A percentile compares a stretch with the other conserved stretches of the same genome.
Evolutionary conservation across 305 asterid species (phyloP).

Genomic region (Fraxinus baroniana): DNA sequence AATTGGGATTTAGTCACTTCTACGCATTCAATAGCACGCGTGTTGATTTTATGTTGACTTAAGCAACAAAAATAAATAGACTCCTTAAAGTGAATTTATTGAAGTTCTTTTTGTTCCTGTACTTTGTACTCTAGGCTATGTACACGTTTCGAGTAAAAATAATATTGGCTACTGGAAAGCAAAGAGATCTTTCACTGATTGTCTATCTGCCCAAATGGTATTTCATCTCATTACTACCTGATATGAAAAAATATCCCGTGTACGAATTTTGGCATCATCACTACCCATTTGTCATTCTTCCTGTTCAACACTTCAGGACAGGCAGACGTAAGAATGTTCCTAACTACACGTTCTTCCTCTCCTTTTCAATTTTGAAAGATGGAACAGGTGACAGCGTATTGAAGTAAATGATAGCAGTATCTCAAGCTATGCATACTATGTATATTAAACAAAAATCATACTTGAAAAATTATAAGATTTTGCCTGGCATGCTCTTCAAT

Average conservation of each 20-base stretch:
- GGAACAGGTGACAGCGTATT: background rate
- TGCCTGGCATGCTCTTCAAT: background rate
- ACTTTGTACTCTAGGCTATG: background rate
- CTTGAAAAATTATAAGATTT: background rate
- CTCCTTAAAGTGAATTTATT: background rate
- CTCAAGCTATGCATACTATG: background rate
- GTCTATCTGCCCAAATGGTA: background rate
- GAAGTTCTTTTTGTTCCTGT: background rate
- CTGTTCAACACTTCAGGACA: background rate
- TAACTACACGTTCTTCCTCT: background rate
- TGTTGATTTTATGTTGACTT: background rate
- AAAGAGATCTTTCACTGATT: background rate
- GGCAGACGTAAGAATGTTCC: background rate
- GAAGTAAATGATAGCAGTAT: background rate
- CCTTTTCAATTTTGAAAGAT: background rate
- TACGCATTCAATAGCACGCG: background rate
- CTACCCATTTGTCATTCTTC: background rate
- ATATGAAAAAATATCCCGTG: too few species aligned
- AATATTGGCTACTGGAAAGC: background rate
- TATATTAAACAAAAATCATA: background rate
- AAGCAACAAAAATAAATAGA: background rate
- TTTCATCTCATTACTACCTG: too few species aligned
- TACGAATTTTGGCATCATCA: too few species aligned
- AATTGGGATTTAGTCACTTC: conserved; percentile 26
- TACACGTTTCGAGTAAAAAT: background rate